Base-by-base conservation (phyloP, 768 basidiomycete species). In the Hygrocybe punicea region DNA sequence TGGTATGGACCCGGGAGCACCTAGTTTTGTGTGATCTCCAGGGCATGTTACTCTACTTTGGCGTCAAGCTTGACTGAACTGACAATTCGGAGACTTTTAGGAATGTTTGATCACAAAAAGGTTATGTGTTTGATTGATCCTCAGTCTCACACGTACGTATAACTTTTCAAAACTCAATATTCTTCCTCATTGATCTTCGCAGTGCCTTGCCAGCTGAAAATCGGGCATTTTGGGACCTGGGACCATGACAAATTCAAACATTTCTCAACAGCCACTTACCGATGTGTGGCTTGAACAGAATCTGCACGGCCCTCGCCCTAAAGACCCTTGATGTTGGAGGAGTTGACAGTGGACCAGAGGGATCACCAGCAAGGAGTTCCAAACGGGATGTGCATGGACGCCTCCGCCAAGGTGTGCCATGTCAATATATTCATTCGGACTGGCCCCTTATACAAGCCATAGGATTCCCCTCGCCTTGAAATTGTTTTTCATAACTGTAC, bases 41-140 rank as follows among this genome's bases (percentile, higher is more conserved):
- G 33, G 50, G 50, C 29, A 42, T 24, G 39, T 13, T 23, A 51
- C 17, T 9, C 49, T 36, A 17, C 4, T 17, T 24, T 13, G 14
- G 9, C 29, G 8, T 25, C 3, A 33, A n/a, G 21, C 6, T 47
- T 47, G 46, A 29, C 29, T 36, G 21, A 25, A 51, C 14, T 51
- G 24, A 51, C n/a, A 4, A 3, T 17, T 3, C 7, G 4, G 29
- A 29, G 34, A n/a, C 13, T 24, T n/a, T 19, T 17, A 53, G 52
- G 52, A 6, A 19, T 53, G 35, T 37, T 39, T 17, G 39, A 42
- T 35, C 17, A 13, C 14, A 13, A 53, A 23, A 34, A 34, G n/a
- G 39, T 39, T n/a, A 53, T 53, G 52, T 53, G 21, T 29, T 39
- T 63, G 13, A 61, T 63, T 37, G 57, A 65, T 52, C 63, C 58